Evolutionary conservation across 345 rosid genomes (phyloP).

Genomic region (Brassica incana): DNA sequence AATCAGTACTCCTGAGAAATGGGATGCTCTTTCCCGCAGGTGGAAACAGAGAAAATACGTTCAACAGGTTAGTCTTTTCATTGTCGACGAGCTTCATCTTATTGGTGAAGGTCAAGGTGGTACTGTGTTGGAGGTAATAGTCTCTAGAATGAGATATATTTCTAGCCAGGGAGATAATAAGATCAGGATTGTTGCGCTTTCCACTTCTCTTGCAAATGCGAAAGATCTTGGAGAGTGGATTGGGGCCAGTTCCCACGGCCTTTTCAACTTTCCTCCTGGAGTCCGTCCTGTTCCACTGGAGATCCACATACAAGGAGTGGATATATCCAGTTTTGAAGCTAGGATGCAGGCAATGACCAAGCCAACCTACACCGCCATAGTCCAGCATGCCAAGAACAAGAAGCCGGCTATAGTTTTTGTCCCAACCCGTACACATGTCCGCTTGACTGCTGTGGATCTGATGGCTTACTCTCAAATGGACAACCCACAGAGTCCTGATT

Average conservation of each 20-base stretch:
- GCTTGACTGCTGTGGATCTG: conserved; percentile 84
- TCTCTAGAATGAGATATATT: conserved; percentile 92
- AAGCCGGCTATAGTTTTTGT: conserved; percentile 90
- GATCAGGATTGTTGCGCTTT: conserved; percentile 86
- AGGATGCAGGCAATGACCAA: conserved; percentile 98
- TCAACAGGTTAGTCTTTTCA: conserved; percentile 90
- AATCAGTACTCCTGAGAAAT: conserved; percentile 88
- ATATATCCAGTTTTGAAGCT: conserved; percentile 82
- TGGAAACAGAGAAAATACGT: conserved; percentile 90
- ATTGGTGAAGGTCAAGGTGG: conserved; percentile 87
- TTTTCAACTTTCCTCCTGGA: conserved; percentile 88
- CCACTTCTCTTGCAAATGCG: conserved; percentile 95
- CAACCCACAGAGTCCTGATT: conserved; percentile 54
- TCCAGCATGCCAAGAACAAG: conserved; percentile 72
- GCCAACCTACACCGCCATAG: conserved; percentile 77
- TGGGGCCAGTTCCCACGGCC: conserved; percentile 89
- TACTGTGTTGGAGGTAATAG: conserved; percentile 85
- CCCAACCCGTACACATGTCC: conserved; percentile 85
- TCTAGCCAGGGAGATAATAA: conserved; percentile 75
- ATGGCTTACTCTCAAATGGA: conserved; percentile 79
- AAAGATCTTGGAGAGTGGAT: conserved; percentile 98
- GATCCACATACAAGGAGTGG: conserved; percentile 91
- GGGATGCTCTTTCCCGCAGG: conserved; percentile 96
- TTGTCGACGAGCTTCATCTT: conserved; percentile 92
- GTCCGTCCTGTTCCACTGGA: conserved; percentile 95